Percentiles rank a stretch among this genome's conserved stretches.
These are phyloP conservation scores for Cicer yamashitae DNA, from an alignment of 306 rosid genomes.

Conservation along the genomic window DNA sequence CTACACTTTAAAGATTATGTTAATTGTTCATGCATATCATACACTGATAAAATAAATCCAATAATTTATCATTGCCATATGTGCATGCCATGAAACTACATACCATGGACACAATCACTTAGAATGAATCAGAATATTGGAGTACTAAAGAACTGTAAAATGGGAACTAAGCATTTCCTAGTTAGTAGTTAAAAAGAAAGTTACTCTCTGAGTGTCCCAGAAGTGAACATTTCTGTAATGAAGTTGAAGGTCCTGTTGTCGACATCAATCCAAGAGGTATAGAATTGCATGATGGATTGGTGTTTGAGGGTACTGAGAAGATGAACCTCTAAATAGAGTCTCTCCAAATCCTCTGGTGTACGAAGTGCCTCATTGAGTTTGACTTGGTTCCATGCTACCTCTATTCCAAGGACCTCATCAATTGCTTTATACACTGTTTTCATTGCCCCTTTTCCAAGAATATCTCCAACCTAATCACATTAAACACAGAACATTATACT, in stretches of 20 bases:
- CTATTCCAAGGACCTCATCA: constrained; percentile 83
- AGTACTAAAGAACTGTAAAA: neutral
- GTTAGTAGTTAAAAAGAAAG: constrained; percentile 43
- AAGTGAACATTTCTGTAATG: constrained; percentile 88
- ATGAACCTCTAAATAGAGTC: constrained; percentile 95
- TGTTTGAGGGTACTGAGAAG: constrained; percentile 90
- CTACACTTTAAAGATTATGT: too few relatives aligned
- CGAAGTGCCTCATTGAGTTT: constrained; percentile 69
- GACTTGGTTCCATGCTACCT: constrained; percentile 93
- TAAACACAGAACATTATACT: neutral
- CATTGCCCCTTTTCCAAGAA: constrained; percentile 92
- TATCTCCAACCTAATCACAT: constrained; percentile 67
- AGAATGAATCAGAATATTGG: too few relatives aligned
- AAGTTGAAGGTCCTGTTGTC: constrained; percentile 78
- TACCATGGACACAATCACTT: too few relatives aligned
- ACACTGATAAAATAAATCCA: too few relatives aligned
- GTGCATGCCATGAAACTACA: too few relatives aligned
- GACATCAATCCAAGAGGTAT: constrained; percentile 86
- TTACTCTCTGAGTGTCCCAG: constrained; percentile 94
- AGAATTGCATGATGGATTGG: constrained; percentile 76
- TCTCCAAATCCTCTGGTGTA: constrained; percentile 77
- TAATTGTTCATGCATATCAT: too few relatives aligned
- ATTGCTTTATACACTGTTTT: constrained; percentile 93
- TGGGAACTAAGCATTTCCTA: constrained; percentile 37
- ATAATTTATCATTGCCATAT: too few relatives aligned